phyloP scores from a whole-genome alignment of 176 grass and related monocot genomes.

The Alloteropsis semialata region DNA sequence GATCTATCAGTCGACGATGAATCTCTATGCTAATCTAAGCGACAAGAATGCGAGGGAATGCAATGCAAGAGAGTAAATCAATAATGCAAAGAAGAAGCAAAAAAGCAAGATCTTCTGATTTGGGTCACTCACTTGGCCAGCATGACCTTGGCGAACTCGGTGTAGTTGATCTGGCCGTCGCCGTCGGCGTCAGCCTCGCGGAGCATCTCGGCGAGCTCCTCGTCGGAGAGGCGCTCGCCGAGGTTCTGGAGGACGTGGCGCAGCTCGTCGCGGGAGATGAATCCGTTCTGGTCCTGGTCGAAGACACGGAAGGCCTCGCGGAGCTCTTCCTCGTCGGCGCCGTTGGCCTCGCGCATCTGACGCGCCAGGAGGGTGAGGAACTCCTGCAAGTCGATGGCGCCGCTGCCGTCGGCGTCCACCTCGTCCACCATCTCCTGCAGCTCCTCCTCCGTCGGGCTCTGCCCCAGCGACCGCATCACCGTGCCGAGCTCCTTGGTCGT shows the following conservation, averaged over 20 bases:
- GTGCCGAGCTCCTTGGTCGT: slow-evolving; percentile 47
- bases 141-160: slow-evolving; percentile 89
- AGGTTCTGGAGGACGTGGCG: slow-evolving; percentile 66
- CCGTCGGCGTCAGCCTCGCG: slow-evolving; percentile 67
- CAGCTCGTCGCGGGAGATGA: slow-evolving; percentile 75
- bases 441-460: slow-evolving; percentile 48
- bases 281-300: slow-evolving; percentile 79
- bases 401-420: slow-evolving; percentile 47
- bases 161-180: slow-evolving; percentile 85
- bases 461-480: slow-evolving; percentile 50
- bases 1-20: background rate
- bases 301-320: slow-evolving; percentile 77
- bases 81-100: background rate
- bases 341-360: slow-evolving; percentile 39
- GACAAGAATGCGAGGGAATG: background rate
- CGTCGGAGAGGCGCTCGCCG: slow-evolving; percentile 63
- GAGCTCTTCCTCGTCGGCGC: slow-evolving; percentile 55
- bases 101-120: no score
- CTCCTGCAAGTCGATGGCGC: slow-evolving; percentile 47
- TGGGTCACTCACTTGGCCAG: slow-evolving; percentile 64
- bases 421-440: slow-evolving; percentile 44
- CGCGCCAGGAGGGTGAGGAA: slow-evolving; percentile 43
- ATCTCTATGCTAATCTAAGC: background rate
- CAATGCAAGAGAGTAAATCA: background rate
- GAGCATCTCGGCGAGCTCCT: slow-evolving; percentile 73